Percentiles rank a stretch among this genome's conserved stretches.
Conservation (phyloP, 2,329 filamentous ascomycete genomes). For the Penicillium sp. region DNA sequence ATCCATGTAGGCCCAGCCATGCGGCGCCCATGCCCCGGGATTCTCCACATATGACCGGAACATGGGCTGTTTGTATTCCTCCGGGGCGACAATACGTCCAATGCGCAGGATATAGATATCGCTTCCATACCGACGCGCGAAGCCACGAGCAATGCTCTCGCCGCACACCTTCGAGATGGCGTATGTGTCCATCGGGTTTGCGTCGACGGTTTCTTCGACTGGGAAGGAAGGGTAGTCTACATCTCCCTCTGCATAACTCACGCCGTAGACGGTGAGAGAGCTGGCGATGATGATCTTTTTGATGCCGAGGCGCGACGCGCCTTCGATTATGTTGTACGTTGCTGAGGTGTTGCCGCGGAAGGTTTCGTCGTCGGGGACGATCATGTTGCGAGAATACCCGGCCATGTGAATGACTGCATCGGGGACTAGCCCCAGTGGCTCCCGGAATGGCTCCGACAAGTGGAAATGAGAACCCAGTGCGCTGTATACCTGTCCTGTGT, state of each 20-base stretch:
- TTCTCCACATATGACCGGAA: constrained; percentile 53
- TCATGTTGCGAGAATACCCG: constrained; percentile 59
- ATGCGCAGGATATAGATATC: constrained; percentile 63
- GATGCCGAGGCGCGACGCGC: constrained; percentile 60
- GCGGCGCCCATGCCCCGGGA: constrained; percentile 53
- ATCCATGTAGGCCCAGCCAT: constrained; percentile 64
- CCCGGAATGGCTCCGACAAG: constrained; percentile 42
- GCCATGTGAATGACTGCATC: constrained; percentile 64
- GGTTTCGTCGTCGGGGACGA: constrained; percentile 60
- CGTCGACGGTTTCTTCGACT: constrained; percentile 58
- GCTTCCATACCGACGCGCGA: constrained; percentile 53
- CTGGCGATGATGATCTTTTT: constrained; percentile 62
- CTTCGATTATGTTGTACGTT: constrained; percentile 64
- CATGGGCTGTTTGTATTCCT: constrained; percentile 54
- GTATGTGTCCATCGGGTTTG: constrained; percentile 62
- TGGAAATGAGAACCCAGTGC: constrained; percentile 57
- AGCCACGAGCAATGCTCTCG: constrained; percentile 57
- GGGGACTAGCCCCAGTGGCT: constrained; percentile 44
- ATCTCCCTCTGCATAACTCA: constrained; percentile 60
- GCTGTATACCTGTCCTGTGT: constrained; percentile 56
- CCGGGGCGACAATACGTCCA: constrained; percentile 60
- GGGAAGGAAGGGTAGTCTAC: constrained; percentile 58
- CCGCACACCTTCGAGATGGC: constrained; percentile 60
- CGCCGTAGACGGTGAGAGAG: constrained; percentile 60
- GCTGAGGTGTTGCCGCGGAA: constrained; percentile 56